These are phyloP conservation scores for Alternaria brassicae DNA, from an alignment of 2,329 filamentous ascomycete genomes.

Conservation along the genomic window DNA sequence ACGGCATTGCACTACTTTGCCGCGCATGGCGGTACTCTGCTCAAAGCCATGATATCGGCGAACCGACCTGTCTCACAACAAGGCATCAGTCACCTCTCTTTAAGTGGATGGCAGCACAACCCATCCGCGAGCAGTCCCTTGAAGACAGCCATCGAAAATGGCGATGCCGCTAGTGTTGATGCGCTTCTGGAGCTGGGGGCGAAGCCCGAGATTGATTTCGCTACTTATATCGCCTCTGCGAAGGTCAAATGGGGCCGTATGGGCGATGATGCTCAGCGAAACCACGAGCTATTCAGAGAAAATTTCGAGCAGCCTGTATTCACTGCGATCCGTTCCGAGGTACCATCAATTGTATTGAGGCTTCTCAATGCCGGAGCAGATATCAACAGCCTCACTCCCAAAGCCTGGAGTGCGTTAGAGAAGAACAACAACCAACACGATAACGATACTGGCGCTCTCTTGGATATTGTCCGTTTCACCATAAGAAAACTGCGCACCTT, in stretches of 20 bases:
- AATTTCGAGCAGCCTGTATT: slow-evolving; percentile 71
- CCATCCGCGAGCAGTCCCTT: slow-evolving; percentile 59
- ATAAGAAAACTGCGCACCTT: slow-evolving; percentile 48
- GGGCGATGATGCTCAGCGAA: slow-evolving; percentile 54
- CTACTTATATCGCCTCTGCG: slow-evolving; percentile 67
- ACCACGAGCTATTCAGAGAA: slow-evolving; percentile 58
- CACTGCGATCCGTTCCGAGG: slow-evolving; percentile 61
- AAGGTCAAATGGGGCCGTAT: slow-evolving; percentile 51
- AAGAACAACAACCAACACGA: slow-evolving; percentile 41
- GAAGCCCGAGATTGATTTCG: slow-evolving; percentile 54
- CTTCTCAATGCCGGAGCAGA: slow-evolving; percentile 71
- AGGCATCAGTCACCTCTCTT: slow-evolving; percentile 70
- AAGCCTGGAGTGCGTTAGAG: slow-evolving; percentile 40
- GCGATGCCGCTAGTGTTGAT: slow-evolving; percentile 14
- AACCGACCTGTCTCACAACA: slow-evolving; percentile 68
- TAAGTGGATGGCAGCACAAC: slow-evolving; percentile 48
- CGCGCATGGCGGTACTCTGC: slow-evolving; percentile 19
- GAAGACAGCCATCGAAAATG: slow-evolving; percentile 57
- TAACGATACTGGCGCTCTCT: slow-evolving; percentile 56
- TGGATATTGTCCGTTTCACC: slow-evolving; percentile 67
- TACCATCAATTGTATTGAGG: slow-evolving; percentile 61
- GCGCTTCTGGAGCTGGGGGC: slow-evolving; percentile 69
- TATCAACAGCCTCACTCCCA: slow-evolving; percentile 64
- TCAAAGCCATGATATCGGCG: slow-evolving; percentile 60
- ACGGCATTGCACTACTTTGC: slow-evolving; percentile 67